Percentiles rank a stretch among this genome's conserved stretches.
Conservation (phyloP, 495 filamentous ascomycete genomes). For the Aspergillus nanangensis region DNA sequence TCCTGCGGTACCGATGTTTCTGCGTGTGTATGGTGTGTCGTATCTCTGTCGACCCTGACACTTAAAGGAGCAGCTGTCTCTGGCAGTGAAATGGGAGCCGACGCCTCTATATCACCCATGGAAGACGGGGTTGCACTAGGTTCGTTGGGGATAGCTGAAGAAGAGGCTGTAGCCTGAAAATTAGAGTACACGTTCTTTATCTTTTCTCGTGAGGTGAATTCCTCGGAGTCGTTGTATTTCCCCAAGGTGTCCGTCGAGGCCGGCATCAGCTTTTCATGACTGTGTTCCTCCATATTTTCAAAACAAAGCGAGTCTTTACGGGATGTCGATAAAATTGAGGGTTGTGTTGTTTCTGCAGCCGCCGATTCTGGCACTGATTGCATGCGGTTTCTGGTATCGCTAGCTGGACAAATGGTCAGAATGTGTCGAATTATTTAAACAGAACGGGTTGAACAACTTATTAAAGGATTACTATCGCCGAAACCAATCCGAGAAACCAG, state of each 20-base stretch:
- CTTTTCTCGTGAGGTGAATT: constrained; percentile 28
- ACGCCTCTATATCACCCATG: constrained; percentile 37
- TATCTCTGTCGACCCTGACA: constrained; percentile 27
- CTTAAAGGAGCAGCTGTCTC: constrained; percentile 35
- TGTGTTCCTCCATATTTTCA: constrained; percentile 14
- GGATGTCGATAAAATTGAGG: not conserved
- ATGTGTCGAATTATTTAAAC: too few species aligned
- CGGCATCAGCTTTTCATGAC: constrained; percentile 7
- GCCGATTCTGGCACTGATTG: not conserved
- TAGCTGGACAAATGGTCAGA: not conserved
- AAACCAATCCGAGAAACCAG: not conserved
- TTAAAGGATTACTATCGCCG: not conserved
- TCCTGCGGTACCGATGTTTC: constrained; percentile 1
- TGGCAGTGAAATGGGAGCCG: constrained; percentile 19
- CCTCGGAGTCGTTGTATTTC: constrained; percentile 24
- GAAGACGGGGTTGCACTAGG: constrained; percentile 37
- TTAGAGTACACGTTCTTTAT: constrained; percentile 25
- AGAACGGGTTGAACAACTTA: too few species aligned
- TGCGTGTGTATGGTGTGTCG: not conserved
- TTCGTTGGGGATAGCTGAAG: constrained; percentile 10
- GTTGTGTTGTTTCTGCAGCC: not conserved
- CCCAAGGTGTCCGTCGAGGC: constrained; percentile 20
- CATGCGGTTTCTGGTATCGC: too few species aligned
- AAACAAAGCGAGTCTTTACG: too few species aligned
- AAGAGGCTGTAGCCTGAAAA: constrained; percentile 10